Evolutionary conservation across 2,329 filamentous ascomycete species (phyloP), one percentile per base, ranked within the genome.

Genomic region (Trichocomaceae sp.): DNA sequence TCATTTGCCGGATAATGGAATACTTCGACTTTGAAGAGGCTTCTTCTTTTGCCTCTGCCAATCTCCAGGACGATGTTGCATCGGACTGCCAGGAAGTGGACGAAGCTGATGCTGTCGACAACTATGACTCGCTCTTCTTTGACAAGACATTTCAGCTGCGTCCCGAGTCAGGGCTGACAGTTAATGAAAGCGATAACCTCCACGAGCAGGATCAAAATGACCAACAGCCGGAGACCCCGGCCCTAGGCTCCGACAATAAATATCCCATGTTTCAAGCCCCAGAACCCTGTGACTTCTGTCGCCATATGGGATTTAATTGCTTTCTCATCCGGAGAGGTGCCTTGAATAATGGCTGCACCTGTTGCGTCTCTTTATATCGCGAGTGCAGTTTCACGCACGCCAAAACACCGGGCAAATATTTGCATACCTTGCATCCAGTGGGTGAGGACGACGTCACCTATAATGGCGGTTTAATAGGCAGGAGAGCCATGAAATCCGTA

Each of bases 1-100:
- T 26, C 23, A 26, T 7, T 26, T 15, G 33, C 22, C 13, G 6
- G 8, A 61, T 45, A 35, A 75, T 77, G 74, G 74, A 76, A 61
- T 77, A 75, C 63, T 77, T 77, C 59, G 68, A 77, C 57, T 76
- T 77, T 57, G 72, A 76, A 57, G 69, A 72, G 55, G 74, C 74
- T 33, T 73, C 74, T 33, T 73, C 74, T 19, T 67, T 67, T 52
- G 66, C 64, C 52, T 69, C 69, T 26, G 63, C 69, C 23, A 57
- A 50, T 45, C 47, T 41, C 22, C 50, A 57, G 19, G 70, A 73
- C 52, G 72, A 75, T 58, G 61, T 69, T 52, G 69, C 67, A 51
- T 75, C 71, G 6, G 61, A 72, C 58, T 62, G 63, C 33, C 64
- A 67, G 49, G 71, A 73, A 49, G 58, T 70, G 20, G 70, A 71